Base-by-base conservation (phyloP, 192 early-diverging fungal species). In the Pecoramyces ruminantium region DNA sequence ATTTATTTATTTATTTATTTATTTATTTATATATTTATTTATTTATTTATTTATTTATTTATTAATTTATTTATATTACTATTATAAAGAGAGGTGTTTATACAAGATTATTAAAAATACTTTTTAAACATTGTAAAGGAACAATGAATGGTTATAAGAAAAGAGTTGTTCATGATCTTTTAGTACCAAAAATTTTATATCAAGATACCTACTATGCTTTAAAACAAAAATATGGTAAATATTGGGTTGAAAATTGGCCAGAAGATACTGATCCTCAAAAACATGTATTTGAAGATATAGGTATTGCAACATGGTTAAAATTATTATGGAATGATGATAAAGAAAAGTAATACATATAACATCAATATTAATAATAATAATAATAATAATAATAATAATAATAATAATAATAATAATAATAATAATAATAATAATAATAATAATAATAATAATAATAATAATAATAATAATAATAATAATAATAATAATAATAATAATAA, bases 241-340 rank as follows among this genome's bases (percentile, higher is more conserved):
- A 86, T 79, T 90, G 91, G 88, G 90, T 96, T 11, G 84, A 86
- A 78, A 87, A 86, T 38, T 96, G 95, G 95, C 87, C 93, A 0
- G 94, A 95, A 82, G 90, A 92, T 83, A 95, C 94, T 1, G 94
- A 96, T 82, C 91, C 94, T 4, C 84, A 83, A 58, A 96, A 96
- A 81, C 93, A 92, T 87, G 93, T 96, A 13, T 94, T 89, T 84
- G 95, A 96, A 85, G 95, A 96, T 81, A 91, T 96, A 83, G 92
- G 91, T 4, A 95, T 96, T 81, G 94, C 94, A 29, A 92, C 90
- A 77, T 96, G 90, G 89, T 83, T 96, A 42, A 89, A 94, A 18
- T 90, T 89, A 34, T 84, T 96, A 78, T 96, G 94, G 93, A 80
- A 92, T 11, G 80, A 42, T 25, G 30, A 42, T n/a, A 79, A 81